phyloP scores from a whole-genome alignment of 75 land plant species.

The Picea sitchensis region DNA sequence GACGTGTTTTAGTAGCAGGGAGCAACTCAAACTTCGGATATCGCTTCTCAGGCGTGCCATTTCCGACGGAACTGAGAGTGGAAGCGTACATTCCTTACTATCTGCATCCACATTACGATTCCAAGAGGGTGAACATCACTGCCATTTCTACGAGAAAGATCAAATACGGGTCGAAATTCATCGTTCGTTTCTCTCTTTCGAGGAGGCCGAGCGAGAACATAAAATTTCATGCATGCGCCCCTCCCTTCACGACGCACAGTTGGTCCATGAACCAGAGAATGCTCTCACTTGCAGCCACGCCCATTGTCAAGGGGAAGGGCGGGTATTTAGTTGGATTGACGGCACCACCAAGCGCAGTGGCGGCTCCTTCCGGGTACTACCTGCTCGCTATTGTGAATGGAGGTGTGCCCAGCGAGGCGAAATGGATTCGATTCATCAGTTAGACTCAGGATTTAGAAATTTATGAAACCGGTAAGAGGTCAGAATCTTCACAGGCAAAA shows the following conservation, averaged over 20 bases:
- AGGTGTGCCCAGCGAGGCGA: slow-evolving; percentile 42
- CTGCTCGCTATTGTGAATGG: slow-evolving; percentile 41
- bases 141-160: not conserved
- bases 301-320: too few species aligned
- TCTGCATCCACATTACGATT: not conserved
- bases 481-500: too few species aligned
- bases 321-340: slow-evolving; percentile 10
- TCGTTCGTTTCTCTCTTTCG: slow-evolving; percentile 15
- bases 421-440: slow-evolving; percentile 30
- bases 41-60: slow-evolving; percentile 29
- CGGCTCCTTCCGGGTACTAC: slow-evolving; percentile 67
- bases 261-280: slow-evolving; percentile 60
- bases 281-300: slow-evolving; percentile 24
- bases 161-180: slow-evolving; percentile 17
- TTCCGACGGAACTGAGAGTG: slow-evolving; percentile 58
- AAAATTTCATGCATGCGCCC: slow-evolving; percentile 31
- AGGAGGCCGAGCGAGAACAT: not conserved
- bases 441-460: not conserved
- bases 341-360: slow-evolving; percentile 38
- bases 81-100: slow-evolving; percentile 41
- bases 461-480: too few species aligned
- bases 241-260: slow-evolving; percentile 60
- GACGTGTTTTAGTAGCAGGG: slow-evolving; percentile 51
- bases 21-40: slow-evolving; percentile 53
- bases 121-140: slow-evolving; percentile 14